A percentile compares a stretch with the other conserved stretches of the same genome.
Evolutionary conservation across 2,329 filamentous ascomycete species (phyloP).

Genomic region (Tolypocladium endophyticum): DNA sequence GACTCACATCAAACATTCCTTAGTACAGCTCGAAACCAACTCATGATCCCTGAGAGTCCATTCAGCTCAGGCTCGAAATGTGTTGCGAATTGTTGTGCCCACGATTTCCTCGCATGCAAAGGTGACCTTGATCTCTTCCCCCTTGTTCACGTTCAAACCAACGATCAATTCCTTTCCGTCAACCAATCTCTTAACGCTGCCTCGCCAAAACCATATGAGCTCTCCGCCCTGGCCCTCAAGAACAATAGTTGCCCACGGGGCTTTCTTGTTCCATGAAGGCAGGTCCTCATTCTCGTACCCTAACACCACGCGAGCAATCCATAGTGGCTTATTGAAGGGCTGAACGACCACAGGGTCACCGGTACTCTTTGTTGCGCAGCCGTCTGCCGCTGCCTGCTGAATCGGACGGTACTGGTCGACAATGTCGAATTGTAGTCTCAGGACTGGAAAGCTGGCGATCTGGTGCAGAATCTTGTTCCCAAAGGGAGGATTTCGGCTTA

Average conservation of each 20-base stretch:
- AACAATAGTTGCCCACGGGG: conserved; percentile 63
- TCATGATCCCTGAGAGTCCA: conserved; percentile 6
- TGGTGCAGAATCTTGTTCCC: conserved; percentile 58
- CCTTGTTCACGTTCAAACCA: conserved; percentile 38
- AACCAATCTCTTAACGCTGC: conserved; percentile 55
- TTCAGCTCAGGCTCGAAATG: conserved; percentile 1
- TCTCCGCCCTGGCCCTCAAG: conserved; percentile 43
- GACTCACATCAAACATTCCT: not conserved
- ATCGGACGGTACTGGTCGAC: conserved; percentile 7
- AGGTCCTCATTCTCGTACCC: conserved; percentile 58
- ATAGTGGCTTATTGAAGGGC: conserved; percentile 4
- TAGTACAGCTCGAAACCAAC: no score
- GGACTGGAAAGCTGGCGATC: conserved; percentile 58
- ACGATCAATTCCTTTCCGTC: conserved; percentile 47
- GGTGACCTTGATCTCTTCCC: conserved; percentile 51
- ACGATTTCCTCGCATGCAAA: conserved; percentile 82
- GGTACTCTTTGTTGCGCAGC: conserved; percentile 11
- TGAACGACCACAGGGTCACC: conserved; percentile 8
- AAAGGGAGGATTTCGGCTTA: conserved; percentile 75
- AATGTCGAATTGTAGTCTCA: conserved; percentile 30
- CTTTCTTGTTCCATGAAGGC: conserved; percentile 51
- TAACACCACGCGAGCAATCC: conserved; percentile 52
- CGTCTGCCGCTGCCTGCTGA: not conserved
- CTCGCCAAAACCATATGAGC: conserved; percentile 57
- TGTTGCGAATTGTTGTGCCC: conserved; percentile 34